phyloP scores from a whole-genome alignment of 805 yeast genomes.

The Candida nemodendra region DNA sequence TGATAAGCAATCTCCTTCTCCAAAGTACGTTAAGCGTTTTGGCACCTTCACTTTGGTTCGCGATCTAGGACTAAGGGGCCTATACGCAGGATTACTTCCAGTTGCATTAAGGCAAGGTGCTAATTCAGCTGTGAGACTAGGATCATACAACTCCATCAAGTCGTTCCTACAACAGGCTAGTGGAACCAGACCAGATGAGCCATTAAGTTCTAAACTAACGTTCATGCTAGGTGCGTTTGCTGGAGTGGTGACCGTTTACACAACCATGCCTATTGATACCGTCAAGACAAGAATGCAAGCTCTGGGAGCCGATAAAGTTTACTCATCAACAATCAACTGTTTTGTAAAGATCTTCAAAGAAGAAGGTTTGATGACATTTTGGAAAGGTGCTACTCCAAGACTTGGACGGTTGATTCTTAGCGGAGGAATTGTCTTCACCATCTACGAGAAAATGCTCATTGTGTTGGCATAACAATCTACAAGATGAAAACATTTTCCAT shows the following conservation, averaged over 20 bases:
- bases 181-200: conserved; percentile 64
- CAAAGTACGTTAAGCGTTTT: conserved; percentile 70
- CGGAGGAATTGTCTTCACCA: conserved; percentile 97
- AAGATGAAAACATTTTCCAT: background rate
- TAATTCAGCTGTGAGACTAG: conserved; percentile 90
- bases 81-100: conserved; percentile 87
- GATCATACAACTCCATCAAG: conserved; percentile 88
- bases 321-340: conserved; percentile 77
- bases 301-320: conserved; percentile 68
- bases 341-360: conserved; percentile 75
- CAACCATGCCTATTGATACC: conserved; percentile 95
- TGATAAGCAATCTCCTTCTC: conserved; percentile 75
- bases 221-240: conserved; percentile 89
- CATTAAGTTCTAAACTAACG: conserved; percentile 75
- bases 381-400: conserved; percentile 99
- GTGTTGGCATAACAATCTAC: conserved; percentile 39
- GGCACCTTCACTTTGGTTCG: conserved; percentile 65
- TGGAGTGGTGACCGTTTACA: conserved; percentile 84
- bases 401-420: conserved; percentile 86
- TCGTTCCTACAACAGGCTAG: conserved; percentile 69
- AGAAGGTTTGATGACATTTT: conserved; percentile 87
- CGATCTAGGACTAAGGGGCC: conserved; percentile 80
- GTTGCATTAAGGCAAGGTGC: conserved; percentile 96
- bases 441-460: conserved; percentile 84
- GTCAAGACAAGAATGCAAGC: conserved; percentile 98